Conservation (phyloP, 352 stramenopile species). For the Thalassiosira sp. region DNA sequence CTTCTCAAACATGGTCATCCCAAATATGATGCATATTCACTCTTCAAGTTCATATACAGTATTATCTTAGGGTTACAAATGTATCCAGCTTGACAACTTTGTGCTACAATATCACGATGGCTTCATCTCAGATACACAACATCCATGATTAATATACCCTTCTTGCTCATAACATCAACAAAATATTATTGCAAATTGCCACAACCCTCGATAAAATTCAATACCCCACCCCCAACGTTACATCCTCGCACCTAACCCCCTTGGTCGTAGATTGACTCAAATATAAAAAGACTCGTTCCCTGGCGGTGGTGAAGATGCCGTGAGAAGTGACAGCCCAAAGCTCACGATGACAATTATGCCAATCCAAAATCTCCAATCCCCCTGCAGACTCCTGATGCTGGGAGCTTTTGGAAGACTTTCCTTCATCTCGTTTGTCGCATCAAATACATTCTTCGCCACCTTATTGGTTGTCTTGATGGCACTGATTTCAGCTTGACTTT, state of each 20-base stretch:
- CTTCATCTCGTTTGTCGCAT: constrained; percentile 45
- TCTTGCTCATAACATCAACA: too few relatives aligned
- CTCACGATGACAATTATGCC: constrained; percentile 25
- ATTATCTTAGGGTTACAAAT: too few relatives aligned
- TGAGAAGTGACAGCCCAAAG: constrained; percentile 43
- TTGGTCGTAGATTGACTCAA: constrained; percentile 14
- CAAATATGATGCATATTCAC: too few relatives aligned
- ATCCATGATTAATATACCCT: too few relatives aligned
- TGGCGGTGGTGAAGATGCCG: constrained; percentile 12
- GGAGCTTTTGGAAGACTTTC: constrained; percentile 14
- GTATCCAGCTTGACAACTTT: too few relatives aligned
- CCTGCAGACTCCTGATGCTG: constrained; percentile 35
- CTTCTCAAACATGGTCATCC: too few relatives aligned
- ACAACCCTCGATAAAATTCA: background rate
- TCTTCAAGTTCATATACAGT: too few relatives aligned
- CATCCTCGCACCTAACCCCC: background rate
- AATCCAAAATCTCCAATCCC: constrained; percentile 45
- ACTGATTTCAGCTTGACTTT: constrained; percentile 33
- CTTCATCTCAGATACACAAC: too few relatives aligned
- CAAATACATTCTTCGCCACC: constrained; percentile 50
- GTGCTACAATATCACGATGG: too few relatives aligned
- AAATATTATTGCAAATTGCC: too few relatives aligned
- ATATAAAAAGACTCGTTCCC: constrained; percentile 52
- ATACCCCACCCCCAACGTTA: background rate
- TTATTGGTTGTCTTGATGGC: constrained; percentile 41